phyloP scores from a whole-genome alignment of 1,284 basidiomycete species.

The Thecaphora thlaspeos region DNA sequence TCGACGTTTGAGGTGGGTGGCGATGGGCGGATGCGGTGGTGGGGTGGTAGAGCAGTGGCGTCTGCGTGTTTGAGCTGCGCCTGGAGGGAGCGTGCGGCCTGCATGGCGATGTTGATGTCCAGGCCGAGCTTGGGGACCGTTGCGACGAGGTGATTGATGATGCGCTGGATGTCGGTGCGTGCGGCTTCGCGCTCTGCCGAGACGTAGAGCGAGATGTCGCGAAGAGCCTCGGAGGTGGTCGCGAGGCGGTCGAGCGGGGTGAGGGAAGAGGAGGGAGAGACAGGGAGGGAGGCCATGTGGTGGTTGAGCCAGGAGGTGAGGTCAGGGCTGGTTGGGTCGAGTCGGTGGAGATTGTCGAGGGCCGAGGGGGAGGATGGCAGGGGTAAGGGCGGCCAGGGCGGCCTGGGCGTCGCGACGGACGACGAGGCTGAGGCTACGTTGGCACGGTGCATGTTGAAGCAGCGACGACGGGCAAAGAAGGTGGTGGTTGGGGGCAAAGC shows the following conservation, averaged over 20 bases:
- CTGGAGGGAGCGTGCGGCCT: constrained; percentile 19
- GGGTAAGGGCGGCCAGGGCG: no score
- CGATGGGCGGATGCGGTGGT: not conserved
- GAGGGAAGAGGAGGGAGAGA: not conserved
- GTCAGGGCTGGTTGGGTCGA: not conserved
- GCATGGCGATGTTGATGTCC: constrained; percentile 25
- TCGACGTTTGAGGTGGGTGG: constrained; percentile 12
- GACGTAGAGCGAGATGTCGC: constrained; percentile 19
- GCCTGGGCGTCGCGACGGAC: no score
- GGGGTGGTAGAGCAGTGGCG: not conserved
- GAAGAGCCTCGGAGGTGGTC: constrained; percentile 7
- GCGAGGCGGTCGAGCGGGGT: constrained; percentile 10
- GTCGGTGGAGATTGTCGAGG: not conserved
- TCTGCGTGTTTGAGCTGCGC: constrained; percentile 1
- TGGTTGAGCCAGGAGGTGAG: constrained; percentile 15
- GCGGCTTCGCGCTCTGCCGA: constrained; percentile 18
- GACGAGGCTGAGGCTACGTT: no score
- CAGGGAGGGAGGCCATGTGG: constrained; percentile 3
- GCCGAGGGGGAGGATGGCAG: not conserved
- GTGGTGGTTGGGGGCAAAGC: no score
- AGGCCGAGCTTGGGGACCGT: constrained; percentile 24
- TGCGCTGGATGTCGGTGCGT: constrained; percentile 18
- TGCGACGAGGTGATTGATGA: constrained; percentile 19
- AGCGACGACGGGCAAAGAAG: no score
- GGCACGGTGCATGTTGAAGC: no score